These are phyloP conservation scores for Penicillium concentricum DNA, from an alignment of 2,329 filamentous ascomycete genomes.

Conservation along the genomic window DNA sequence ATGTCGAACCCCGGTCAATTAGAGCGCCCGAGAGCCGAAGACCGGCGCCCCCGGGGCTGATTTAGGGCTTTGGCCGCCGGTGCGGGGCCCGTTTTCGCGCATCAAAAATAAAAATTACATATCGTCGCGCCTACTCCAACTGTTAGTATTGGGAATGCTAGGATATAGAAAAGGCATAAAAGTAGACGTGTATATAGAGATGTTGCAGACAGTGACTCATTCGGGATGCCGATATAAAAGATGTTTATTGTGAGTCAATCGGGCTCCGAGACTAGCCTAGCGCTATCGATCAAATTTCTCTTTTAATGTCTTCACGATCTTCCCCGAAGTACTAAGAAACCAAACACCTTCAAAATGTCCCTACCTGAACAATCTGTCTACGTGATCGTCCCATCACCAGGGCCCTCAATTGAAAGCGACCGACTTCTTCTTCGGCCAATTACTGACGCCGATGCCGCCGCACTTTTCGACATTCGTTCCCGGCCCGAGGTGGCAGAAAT, in stretches of 20 bases:
- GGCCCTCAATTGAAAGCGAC: constrained; percentile 17
- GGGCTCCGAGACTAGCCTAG: neutral
- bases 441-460: constrained; percentile 16
- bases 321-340: neutral
- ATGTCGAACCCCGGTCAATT: neutral
- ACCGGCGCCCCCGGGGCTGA: no score
- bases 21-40: neutral
- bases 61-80: neutral
- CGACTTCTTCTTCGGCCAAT: constrained; percentile 25
- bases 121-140: neutral
- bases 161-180: neutral
- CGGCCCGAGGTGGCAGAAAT: constrained; percentile 24
- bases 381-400: constrained; percentile 9
- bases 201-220: neutral
- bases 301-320: neutral
- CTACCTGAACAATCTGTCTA: constrained; percentile 15
- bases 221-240: neutral
- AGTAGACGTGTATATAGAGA: neutral
- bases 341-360: neutral
- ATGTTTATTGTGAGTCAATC: neutral
- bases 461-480: constrained; percentile 26
- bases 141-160: neutral
- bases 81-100: neutral
- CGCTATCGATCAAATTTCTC: neutral
- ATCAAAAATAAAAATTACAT: neutral